phyloP scores from a whole-genome alignment of 1,284 basidiomycete genomes.

The Cutaneotrichosporon cutaneum region DNA sequence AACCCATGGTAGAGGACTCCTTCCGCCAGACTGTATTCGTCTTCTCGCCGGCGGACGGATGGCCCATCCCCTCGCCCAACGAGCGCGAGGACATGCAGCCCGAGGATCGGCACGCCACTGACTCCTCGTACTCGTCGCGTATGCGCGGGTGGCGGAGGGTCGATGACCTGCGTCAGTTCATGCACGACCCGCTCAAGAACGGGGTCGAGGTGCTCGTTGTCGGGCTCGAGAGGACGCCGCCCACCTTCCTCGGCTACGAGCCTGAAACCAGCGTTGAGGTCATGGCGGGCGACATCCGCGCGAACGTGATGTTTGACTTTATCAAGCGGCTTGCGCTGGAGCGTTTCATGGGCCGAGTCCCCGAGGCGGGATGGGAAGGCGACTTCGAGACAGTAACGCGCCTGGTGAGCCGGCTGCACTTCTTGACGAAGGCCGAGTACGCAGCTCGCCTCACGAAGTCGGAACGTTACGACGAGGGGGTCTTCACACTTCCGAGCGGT shows the following conservation, averaged over 20 bases:
- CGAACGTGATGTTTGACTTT: background rate
- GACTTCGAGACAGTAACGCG: background rate
- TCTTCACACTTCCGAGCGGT: background rate
- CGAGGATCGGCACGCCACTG: background rate
- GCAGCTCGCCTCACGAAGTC: background rate
- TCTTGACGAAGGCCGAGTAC: background rate
- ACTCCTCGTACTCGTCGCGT: background rate
- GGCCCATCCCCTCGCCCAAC: background rate
- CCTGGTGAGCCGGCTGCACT: background rate
- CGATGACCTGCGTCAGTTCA: background rate
- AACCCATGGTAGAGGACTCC: background rate
- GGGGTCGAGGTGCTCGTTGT: background rate
- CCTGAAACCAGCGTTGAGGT: background rate
- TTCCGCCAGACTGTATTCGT: background rate
- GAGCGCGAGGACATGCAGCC: background rate
- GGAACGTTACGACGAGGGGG: background rate
- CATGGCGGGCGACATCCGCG: background rate
- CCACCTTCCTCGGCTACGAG: background rate
- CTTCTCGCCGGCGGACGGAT: background rate
- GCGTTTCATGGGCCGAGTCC: background rate
- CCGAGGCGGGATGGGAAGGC: background rate
- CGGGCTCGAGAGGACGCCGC: background rate
- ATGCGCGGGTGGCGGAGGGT: background rate
- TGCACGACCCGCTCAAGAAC: background rate
- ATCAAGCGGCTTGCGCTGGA: background rate